Base-by-base conservation (phyloP, 2,329 filamentous ascomycete species). In the Exophiala xenobiotica region DNA sequence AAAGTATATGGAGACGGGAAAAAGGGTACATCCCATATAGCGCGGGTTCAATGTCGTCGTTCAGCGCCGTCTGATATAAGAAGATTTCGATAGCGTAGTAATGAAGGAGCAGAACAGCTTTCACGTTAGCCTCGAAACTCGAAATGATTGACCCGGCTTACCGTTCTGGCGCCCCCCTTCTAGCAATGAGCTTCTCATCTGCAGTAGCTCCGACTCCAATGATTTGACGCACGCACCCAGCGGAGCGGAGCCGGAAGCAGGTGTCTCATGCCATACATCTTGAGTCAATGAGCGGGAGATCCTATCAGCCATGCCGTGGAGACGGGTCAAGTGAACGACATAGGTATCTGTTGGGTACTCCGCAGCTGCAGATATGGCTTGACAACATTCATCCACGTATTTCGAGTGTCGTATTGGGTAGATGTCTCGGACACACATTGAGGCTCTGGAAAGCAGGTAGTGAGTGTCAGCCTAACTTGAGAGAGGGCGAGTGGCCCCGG, bases 351-450 rank as follows among this genome's bases (percentile, higher is more conserved):
- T 74, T 8, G 75, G 68, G 47, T 69, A 73, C 46, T 81, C 78
- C 6, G 60, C 59, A 0, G 65, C 63, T 0, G 69, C 61, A 24
- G 79, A 70, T 0, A 83, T 63, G 2, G 74, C 68, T 2, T 64
- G 64, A 2, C 80, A 60, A 44, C 78, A 81, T 45, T 76, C 71
- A 9, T 78, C 72, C 1, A 79, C 68, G 49, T 82, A 81, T 6
- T 68, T 66, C 0, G 77, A 77, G 45, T 75, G 81, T 14, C 69
- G 71, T 65, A 78, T 70, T 0, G 77, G 66, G 9, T 80, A 74
- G 4, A 74, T 68, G 11, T 54, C 72, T 69, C 39, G 73, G 64
- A 53, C 76, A 73, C 51, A 64, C 16, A 46, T 42, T 12, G 47
- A 50, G 27, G 37, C 23, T 22, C 47, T 50, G 14, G n/a, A 11